Evolutionary conservation across 2,329 filamentous ascomycete genomes (phyloP).

Genomic region (Diaporthe sp.): DNA sequence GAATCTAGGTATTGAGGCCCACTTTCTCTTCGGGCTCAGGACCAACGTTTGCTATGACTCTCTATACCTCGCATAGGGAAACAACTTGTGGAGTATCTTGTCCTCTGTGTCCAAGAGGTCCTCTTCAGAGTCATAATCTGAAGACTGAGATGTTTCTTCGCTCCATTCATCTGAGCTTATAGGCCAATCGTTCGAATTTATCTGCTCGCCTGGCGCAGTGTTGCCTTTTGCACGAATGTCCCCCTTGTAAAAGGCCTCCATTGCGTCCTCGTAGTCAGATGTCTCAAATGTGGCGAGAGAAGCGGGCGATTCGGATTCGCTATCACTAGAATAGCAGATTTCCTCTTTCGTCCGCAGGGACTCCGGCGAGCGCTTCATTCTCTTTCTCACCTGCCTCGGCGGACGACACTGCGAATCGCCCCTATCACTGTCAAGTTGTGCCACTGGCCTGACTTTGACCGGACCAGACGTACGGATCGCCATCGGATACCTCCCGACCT

Average conservation of each 20-base stretch:
- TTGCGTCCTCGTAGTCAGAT: too few relatives aligned
- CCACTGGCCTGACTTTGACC: too few relatives aligned
- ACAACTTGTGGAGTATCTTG: neutral
- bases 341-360: neutral
- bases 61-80: neutral
- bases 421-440: rapidly evolving
- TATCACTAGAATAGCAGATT: too few relatives aligned
- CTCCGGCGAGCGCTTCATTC: too few relatives aligned
- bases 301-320: neutral
- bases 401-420: neutral
- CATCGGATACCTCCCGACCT: neutral
- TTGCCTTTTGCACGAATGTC: too few relatives aligned
- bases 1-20: neutral
- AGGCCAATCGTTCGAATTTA: too few relatives aligned
- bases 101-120: neutral
- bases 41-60: neutral
- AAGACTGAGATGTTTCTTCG: too few relatives aligned
- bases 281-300: neutral
- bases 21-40: neutral
- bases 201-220: too few relatives aligned
- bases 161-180: too few relatives aligned
- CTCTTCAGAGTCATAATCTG: neutral
- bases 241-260: too few relatives aligned
- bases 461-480: neutral
- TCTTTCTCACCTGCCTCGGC: neutral